phyloP scores from a whole-genome alignment of 2,329 filamentous ascomycete genomes.

The Coleophoma cylindrospora region DNA sequence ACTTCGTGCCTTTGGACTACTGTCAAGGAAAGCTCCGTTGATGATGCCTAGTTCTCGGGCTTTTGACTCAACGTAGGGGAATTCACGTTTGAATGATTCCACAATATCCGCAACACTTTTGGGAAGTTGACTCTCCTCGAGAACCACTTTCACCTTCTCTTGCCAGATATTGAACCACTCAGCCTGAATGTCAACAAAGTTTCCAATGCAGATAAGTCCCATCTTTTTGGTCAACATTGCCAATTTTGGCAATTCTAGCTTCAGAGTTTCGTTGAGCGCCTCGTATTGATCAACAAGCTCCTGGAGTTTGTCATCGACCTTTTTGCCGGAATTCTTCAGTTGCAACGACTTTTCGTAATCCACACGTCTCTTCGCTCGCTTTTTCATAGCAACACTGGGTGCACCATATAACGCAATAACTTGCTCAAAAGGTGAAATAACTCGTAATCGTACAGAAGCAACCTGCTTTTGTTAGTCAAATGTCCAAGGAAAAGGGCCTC shows the following conservation, averaged over 20 bases:
- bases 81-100: conserved; percentile 73
- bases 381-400: conserved; percentile 85
- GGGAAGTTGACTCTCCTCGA: conserved; percentile 60
- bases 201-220: conserved; percentile 75
- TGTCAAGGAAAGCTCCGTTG: conserved; percentile 59
- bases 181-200: conserved; percentile 79
- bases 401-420: conserved; percentile 77
- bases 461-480: conserved; percentile 31
- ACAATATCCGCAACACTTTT: conserved; percentile 70
- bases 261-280: conserved; percentile 79
- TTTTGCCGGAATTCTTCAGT: conserved; percentile 75
- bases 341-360: conserved; percentile 82
- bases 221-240: conserved; percentile 77
- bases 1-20: conserved; percentile 8
- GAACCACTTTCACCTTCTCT: conserved; percentile 71
- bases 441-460: conserved; percentile 67
- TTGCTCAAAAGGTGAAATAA: conserved; percentile 78
- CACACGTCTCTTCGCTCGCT: conserved; percentile 85
- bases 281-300: conserved; percentile 87
- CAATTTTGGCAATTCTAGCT: conserved; percentile 83
- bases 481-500: no score
- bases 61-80: conserved; percentile 68
- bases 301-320: conserved; percentile 76
- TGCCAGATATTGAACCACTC: conserved; percentile 81
- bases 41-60: conserved; percentile 69